A percentile compares a stretch with the other conserved stretches of the same genome.
phyloP scores from a whole-genome alignment of 805 yeast species.

The Ogataea dorogensis region DNA sequence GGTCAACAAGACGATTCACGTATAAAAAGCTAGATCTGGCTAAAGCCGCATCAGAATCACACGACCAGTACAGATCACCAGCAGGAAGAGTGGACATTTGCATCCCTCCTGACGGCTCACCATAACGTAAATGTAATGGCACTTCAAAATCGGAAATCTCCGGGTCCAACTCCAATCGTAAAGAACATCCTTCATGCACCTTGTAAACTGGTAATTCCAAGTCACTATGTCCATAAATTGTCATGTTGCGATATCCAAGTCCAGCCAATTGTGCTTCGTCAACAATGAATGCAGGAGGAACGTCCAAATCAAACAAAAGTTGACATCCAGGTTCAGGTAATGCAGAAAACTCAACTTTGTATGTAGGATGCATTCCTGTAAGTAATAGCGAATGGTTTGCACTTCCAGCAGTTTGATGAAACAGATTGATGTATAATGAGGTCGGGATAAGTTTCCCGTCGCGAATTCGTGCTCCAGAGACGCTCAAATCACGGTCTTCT shows the following conservation, averaged over 20 bases:
- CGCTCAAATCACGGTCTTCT: slow-evolving; percentile 21
- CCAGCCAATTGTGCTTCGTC: slow-evolving; percentile 29
- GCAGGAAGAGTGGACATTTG: slow-evolving; percentile 15
- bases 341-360: slow-evolving; percentile 15
- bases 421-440: slow-evolving; percentile 23
- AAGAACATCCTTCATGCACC: slow-evolving; percentile 26
- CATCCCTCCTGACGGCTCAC: slow-evolving; percentile 22
- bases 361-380: slow-evolving; percentile 30
- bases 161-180: slow-evolving; percentile 21
- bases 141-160: slow-evolving; percentile 26
- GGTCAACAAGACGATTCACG: slow-evolving; percentile 11
- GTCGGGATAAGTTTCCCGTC: slow-evolving; percentile 21
- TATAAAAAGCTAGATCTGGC: slow-evolving; percentile 24
- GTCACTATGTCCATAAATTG: slow-evolving; percentile 26
- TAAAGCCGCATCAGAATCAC: slow-evolving; percentile 15
- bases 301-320: slow-evolving; percentile 23
- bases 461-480: slow-evolving; percentile 23
- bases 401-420: slow-evolving; percentile 18
- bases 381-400: slow-evolving; percentile 19
- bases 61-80: slow-evolving; percentile 30
- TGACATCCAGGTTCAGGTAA: slow-evolving; percentile 18
- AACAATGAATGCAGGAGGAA: slow-evolving; percentile 28
- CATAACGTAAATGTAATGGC: slow-evolving; percentile 34
- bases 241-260: slow-evolving; percentile 9
- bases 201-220: slow-evolving; percentile 33